These are phyloP conservation scores for Aspergillus sp. DNA, from an alignment of 2,329 filamentous ascomycete species.

Conservation along the genomic window DNA sequence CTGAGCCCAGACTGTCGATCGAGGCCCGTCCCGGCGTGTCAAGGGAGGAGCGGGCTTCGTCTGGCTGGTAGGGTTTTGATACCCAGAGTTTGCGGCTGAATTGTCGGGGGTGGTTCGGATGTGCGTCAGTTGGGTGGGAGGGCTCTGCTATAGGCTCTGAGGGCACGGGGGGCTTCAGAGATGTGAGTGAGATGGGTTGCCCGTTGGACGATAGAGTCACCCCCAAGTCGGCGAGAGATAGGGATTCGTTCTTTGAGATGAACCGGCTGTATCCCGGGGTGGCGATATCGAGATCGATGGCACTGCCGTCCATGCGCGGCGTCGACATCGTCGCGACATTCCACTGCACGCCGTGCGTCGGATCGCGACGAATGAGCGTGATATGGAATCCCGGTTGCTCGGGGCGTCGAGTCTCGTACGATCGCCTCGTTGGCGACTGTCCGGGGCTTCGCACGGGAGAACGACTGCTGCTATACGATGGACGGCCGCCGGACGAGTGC, in stretches of 20 bases:
- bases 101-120: slow-evolving; percentile 19
- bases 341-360: slow-evolving; percentile 67
- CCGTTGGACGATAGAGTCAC: slow-evolving; percentile 18
- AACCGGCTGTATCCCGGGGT: slow-evolving; percentile 62
- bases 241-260: slow-evolving; percentile 35
- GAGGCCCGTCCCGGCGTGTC: slow-evolving; percentile 18
- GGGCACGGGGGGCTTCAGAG: slow-evolving; percentile 1
- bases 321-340: slow-evolving; percentile 66
- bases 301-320: slow-evolving; percentile 26
- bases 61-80: slow-evolving; percentile 23
- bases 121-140: slow-evolving; percentile 9
- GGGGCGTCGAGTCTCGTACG: slow-evolving; percentile 7
- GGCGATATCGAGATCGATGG: slow-evolving; percentile 54
- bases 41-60: slow-evolving; percentile 18
- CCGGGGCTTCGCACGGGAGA: slow-evolving; percentile 26
- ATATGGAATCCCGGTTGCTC: slow-evolving; percentile 35
- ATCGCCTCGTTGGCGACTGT: slow-evolving; percentile 23
- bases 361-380: slow-evolving; percentile 71
- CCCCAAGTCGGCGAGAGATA: slow-evolving; percentile 32
- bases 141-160: slow-evolving; percentile 2
- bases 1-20: slow-evolving; percentile 9
- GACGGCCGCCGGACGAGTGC: slow-evolving; percentile 17
- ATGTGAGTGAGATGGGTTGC: slow-evolving; percentile 7
- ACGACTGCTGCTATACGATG: slow-evolving; percentile 14
- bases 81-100: slow-evolving; percentile 34